A percentile compares a stretch with the other conserved stretches of the same genome.
Evolutionary conservation across 2,329 filamentous ascomycete species (phyloP).

Genomic region (Arachnomyces sp.): DNA sequence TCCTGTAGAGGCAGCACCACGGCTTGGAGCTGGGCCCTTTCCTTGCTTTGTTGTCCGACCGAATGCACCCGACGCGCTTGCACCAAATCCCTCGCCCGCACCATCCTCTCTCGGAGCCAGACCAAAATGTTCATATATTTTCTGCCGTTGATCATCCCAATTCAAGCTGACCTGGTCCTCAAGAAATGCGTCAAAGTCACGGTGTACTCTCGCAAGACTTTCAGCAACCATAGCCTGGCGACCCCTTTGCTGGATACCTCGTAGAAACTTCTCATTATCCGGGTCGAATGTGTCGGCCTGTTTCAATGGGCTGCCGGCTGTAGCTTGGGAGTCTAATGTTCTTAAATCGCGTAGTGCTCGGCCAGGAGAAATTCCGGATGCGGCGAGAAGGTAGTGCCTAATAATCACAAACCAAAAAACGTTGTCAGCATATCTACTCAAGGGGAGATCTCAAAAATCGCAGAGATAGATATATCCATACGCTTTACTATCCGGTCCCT

Average conservation of each 20-base stretch:
- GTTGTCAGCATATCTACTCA: no score
- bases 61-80: constrained; percentile 40
- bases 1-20: constrained; percentile 30
- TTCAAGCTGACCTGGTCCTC: constrained; percentile 93
- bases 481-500: constrained; percentile 45
- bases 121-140: constrained; percentile 94
- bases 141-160: constrained; percentile 88
- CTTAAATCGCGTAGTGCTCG: constrained; percentile 80
- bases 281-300: constrained; percentile 42
- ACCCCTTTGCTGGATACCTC: constrained; percentile 81
- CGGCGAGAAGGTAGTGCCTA: constrained; percentile 86
- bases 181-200: constrained; percentile 87
- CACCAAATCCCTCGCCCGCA: constrained; percentile 33
- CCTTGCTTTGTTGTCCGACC: constrained; percentile 34
- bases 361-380: constrained; percentile 84
- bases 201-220: constrained; percentile 78
- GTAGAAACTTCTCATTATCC: constrained; percentile 64
- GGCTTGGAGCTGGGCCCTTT: constrained; percentile 35
- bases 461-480: constrained; percentile 28
- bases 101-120: constrained; percentile 51
- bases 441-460: background rate
- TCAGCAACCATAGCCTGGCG: constrained; percentile 87
- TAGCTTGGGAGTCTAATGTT: constrained; percentile 63
- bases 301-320: constrained; percentile 30
- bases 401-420: constrained; percentile 9